Evolutionary conservation across 208 protist genomes (phyloP).

Genomic region (Naegleria gruberi): DNA sequence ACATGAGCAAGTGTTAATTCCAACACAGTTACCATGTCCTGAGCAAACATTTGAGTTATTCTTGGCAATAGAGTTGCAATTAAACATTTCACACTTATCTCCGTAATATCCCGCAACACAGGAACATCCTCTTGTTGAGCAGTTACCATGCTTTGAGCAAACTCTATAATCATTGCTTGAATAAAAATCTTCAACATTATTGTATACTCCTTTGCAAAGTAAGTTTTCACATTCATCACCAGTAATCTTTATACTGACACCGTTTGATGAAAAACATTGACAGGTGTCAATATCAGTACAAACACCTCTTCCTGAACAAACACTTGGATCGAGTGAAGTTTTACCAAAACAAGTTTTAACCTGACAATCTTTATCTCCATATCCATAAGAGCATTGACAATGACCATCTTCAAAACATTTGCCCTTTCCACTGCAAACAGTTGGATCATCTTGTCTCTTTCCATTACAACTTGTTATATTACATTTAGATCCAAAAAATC

Average conservation of each 20-base stretch:
- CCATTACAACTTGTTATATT: no score
- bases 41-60: background rate
- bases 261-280: no score
- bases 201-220: background rate
- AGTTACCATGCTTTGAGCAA: no score
- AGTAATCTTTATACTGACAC: background rate
- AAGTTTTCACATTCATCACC: background rate
- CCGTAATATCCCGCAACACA: no score
- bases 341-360: background rate
- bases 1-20: background rate
- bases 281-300: background rate
- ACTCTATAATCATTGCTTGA: no score
- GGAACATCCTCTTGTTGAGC: background rate
- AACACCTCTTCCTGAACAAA: background rate
- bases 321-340: background rate
- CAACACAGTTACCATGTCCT: background rate
- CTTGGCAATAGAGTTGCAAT: no score
- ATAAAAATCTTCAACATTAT: no score
- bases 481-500: no score
- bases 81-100: background rate
- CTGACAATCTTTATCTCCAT: background rate
- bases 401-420: no score
- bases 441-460: no score
- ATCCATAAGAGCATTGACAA: background rate
- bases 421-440: no score